Conservation (phyloP, 306 rosid genomes). For the Lablab purpureus region DNA sequence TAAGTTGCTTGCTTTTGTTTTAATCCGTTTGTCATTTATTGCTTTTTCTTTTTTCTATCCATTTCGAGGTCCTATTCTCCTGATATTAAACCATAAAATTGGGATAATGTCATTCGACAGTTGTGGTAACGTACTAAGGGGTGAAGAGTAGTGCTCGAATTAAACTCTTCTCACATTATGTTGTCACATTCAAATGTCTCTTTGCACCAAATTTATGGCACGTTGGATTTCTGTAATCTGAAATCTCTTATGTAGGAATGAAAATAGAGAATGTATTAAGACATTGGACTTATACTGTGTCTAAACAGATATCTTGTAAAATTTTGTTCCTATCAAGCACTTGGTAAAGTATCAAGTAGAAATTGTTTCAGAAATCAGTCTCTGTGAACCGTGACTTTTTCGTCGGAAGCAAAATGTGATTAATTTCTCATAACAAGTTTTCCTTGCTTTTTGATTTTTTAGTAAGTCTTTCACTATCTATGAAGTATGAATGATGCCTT, state of each 20-base stretch:
- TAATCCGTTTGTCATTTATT: slow-evolving; percentile 1
- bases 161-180: neutral
- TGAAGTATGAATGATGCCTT: neutral
- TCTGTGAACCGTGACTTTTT: slow-evolving; percentile 8
- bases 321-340: slow-evolving; percentile 9
- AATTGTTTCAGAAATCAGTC: neutral
- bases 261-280: slow-evolving; percentile 21
- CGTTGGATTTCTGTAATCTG: slow-evolving; percentile 11
- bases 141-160: slow-evolving; percentile 18
- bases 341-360: slow-evolving; percentile 23
- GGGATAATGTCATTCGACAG: neutral
- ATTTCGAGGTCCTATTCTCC: slow-evolving; percentile 2
- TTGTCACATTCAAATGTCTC: slow-evolving; percentile 20
- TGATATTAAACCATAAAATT: slow-evolving; percentile 6
- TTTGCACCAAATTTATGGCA: slow-evolving; percentile 4
- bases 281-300: neutral
- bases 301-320: slow-evolving; percentile 18
- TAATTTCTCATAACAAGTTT: neutral
- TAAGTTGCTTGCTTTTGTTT: slow-evolving; percentile 22
- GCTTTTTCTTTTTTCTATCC: slow-evolving; percentile 15
- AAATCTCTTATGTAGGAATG: slow-evolving; percentile 4
- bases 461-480: neutral
- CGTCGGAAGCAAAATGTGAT: neutral
- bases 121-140: neutral
- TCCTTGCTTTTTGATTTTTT: neutral